Evolutionary conservation across 805 yeast genomes (phyloP).

Genomic region (Pichia kluyveri): DNA sequence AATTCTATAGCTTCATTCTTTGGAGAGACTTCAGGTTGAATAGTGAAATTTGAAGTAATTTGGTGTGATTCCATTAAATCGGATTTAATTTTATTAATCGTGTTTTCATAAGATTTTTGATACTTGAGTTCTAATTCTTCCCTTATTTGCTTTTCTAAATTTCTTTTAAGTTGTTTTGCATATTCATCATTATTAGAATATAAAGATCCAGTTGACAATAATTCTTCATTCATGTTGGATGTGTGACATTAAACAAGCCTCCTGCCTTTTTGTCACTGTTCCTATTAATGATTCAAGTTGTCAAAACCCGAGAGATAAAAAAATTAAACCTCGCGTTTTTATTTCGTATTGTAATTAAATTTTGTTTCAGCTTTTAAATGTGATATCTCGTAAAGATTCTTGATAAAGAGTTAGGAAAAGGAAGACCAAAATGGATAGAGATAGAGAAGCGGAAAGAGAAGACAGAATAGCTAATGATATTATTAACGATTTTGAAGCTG

Average conservation of each 20-base stretch:
- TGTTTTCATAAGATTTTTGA: neutral
- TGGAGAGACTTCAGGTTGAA: neutral
- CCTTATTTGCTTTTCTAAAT: conserved; percentile 9
- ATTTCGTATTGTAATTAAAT: no score
- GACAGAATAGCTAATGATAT: conserved; percentile 55
- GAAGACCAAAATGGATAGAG: neutral
- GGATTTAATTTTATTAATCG: neutral
- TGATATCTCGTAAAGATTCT: no score
- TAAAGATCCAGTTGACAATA: no score
- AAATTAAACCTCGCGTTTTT: no score
- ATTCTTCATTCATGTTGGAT: no score
- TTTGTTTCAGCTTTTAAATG: no score
- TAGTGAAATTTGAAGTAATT: neutral
- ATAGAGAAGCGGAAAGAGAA: conserved; percentile 24
- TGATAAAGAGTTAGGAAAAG: neutral
- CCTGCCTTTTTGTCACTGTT: no score
- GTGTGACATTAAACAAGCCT: no score
- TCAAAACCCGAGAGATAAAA: no score
- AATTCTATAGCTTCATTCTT: neutral
- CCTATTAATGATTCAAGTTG: no score
- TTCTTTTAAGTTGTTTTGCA: conserved; percentile 1
- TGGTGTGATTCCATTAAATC: neutral
- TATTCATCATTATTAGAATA: neutral
- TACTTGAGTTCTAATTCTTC: conserved; percentile 5
- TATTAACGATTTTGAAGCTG: conserved; percentile 31